Percentiles rank a stretch among this genome's conserved stretches.
Conservation (phyloP, 495 filamentous ascomycete genomes). For the Xylaria venustula region DNA sequence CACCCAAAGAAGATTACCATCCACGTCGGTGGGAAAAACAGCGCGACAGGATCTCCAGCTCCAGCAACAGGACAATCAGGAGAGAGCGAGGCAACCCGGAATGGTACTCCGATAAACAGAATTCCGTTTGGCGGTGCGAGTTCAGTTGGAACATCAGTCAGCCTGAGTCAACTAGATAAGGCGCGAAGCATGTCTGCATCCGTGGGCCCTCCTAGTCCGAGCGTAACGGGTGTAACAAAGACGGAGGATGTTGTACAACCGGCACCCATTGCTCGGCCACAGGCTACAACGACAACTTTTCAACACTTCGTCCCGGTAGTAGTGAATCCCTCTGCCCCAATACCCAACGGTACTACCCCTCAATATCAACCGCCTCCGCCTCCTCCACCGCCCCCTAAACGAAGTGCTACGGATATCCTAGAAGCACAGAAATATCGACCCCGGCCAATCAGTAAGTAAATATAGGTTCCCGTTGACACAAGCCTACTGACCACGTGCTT, state of each 20-base stretch:
- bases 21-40: constrained; percentile 49
- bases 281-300: constrained; percentile 11
- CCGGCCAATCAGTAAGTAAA: constrained; percentile 21
- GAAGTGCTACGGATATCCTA: constrained; percentile 22
- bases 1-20: constrained; percentile 54
- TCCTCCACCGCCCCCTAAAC: constrained; percentile 19
- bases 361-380: constrained; percentile 15
- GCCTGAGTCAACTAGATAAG: constrained; percentile 37
- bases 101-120: constrained; percentile 26
- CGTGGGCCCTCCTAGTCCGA: constrained; percentile 50
- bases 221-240: constrained; percentile 40
- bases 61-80: constrained; percentile 43
- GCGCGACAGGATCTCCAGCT: constrained; percentile 55
- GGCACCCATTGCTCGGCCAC: constrained; percentile 31
- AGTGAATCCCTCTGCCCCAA: constrained; percentile 24
- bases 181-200: constrained; percentile 44
- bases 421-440: constrained; percentile 26
- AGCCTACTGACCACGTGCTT: constrained; percentile 29
- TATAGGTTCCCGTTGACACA: constrained; percentile 1
- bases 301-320: constrained; percentile 30
- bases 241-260: constrained; percentile 39
- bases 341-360: constrained; percentile 34
- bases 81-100: constrained; percentile 31
- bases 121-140: constrained; percentile 22
- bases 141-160: constrained; percentile 24